Percentiles rank a stretch among this genome's conserved stretches.
phyloP scores from a whole-genome alignment of 2,329 filamentous ascomycete genomes.

The Aspergillus glaucus region DNA sequence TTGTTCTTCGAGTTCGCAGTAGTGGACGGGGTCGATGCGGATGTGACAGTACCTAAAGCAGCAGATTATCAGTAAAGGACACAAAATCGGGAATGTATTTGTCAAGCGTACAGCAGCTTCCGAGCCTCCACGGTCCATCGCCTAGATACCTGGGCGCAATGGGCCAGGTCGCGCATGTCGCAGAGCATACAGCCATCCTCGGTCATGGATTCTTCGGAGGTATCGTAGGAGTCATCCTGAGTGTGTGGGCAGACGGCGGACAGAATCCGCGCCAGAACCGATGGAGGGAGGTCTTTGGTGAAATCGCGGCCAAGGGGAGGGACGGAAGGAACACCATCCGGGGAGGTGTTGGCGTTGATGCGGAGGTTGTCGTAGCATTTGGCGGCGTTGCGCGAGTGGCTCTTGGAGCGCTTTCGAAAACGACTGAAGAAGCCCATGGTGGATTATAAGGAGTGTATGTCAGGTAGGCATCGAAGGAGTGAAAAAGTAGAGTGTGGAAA shows the following conservation, averaged over 20 bases:
- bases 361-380: slow-evolving; percentile 14
- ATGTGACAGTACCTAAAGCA: slow-evolving; percentile 70
- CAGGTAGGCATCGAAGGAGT: not conserved
- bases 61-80: not conserved
- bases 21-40: slow-evolving; percentile 89
- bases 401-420: slow-evolving; percentile 23
- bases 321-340: slow-evolving; percentile 14
- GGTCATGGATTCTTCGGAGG: slow-evolving; percentile 71
- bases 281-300: slow-evolving; percentile 55
- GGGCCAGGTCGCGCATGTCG: slow-evolving; percentile 79
- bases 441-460: slow-evolving; percentile 6
- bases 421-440: slow-evolving; percentile 27
- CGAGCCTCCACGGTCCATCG: slow-evolving; percentile 61
- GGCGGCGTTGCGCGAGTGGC: slow-evolving; percentile 20
- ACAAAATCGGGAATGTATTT: not conserved
- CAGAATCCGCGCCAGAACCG: slow-evolving; percentile 73
- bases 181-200: slow-evolving; percentile 88
- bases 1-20: slow-evolving; percentile 79
- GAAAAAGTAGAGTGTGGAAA: slow-evolving; percentile 2
- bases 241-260: slow-evolving; percentile 76
- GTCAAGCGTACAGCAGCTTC: slow-evolving; percentile 53
- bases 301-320: slow-evolving; percentile 19
- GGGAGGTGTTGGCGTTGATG: slow-evolving; percentile 2
- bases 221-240: slow-evolving; percentile 68
- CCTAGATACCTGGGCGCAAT: slow-evolving; percentile 68